Evolutionary conservation across 2,329 filamentous ascomycete species (phyloP), one percentile per base, ranked within the genome.

Genomic region (Penicillium palitans): DNA sequence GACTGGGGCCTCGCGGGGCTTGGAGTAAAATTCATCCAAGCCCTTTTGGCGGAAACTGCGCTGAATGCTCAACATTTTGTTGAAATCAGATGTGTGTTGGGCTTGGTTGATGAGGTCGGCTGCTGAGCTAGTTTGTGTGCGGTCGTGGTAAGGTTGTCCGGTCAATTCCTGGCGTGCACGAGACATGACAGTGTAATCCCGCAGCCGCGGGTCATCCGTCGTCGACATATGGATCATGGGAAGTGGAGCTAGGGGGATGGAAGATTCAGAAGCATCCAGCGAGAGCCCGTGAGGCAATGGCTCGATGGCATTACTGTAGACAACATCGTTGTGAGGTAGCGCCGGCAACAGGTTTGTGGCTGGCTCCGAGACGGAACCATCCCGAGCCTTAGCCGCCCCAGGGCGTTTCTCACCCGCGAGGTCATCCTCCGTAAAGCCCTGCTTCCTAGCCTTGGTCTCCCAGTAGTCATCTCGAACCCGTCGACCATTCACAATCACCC

Each of bases 391-490:
- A 58, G 91, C 87, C 40, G 90, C 93, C 54, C 95, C 95, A 6
- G 95, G 95, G 63, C 95, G 84, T 81, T 99, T 98, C 78, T 99
- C 95, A 41, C 95, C 95, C 4, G 95, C 95, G 51, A 93, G 83
- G 75, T 99, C 95, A 62, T 96, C 92, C 74, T 99, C 95, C 1
- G 95, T 99, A 72, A 99, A 99, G 12, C 95, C 95, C 76, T 99
- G 95, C 77, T 98, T 99, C 48, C 90, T 85, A 8, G 95, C 95
- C 77, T 98, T 98, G 71, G 89, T 90, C 76, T 98, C 95, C 95
- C 95, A 99, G 77, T 99, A 99, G 74, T 99, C 95, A 76, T 99
- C 95, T 50, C 95, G 88, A 42, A 99, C 95, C 58, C 95, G 84
- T 62, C 93, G 85, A 35, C 95, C 95, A 69, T 93, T 90, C 37